Evolutionary conservation across 2,329 filamentous ascomycete species (phyloP).

Genomic region (Reticulascus tulasneorum): DNA sequence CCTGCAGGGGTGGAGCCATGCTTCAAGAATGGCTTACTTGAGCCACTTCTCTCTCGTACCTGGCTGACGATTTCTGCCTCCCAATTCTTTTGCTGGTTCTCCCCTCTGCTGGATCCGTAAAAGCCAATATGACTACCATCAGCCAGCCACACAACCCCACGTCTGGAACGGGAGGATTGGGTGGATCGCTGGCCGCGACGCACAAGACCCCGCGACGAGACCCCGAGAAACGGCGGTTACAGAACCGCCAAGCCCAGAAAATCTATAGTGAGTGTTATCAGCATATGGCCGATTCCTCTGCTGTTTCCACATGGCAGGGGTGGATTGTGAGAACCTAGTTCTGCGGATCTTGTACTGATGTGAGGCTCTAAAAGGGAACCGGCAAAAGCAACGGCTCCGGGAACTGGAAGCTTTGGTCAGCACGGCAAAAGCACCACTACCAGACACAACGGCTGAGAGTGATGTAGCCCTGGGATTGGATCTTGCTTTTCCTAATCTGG

Average conservation of each 20-base stretch:
- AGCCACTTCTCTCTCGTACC: background rate
- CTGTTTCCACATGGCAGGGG: too few species aligned
- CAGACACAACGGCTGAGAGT: too few species aligned
- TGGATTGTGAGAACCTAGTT: too few species aligned
- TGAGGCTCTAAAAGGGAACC: too few species aligned
- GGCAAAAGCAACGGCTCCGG: slow-evolving; percentile 1
- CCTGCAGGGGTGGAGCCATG: too few species aligned
- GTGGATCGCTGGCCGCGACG: background rate
- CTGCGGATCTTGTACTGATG: too few species aligned
- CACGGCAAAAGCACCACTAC: too few species aligned
- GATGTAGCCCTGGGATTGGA: too few species aligned
- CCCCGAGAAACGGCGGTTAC: background rate
- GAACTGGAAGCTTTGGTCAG: too few species aligned
- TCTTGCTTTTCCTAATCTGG: too few species aligned
- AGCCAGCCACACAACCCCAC: background rate
- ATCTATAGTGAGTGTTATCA: background rate
- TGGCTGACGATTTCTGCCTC: too few species aligned
- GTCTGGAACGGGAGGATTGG: background rate
- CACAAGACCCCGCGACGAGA: background rate
- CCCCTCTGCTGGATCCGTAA: background rate
- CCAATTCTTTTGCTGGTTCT: background rate
- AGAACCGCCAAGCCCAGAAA: background rate
- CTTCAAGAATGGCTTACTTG: slow-evolving; percentile 1
- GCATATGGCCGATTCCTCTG: background rate
- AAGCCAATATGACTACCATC: background rate